phyloP scores from a whole-genome alignment of 345 rosid species.

The Populus nigra region DNA sequence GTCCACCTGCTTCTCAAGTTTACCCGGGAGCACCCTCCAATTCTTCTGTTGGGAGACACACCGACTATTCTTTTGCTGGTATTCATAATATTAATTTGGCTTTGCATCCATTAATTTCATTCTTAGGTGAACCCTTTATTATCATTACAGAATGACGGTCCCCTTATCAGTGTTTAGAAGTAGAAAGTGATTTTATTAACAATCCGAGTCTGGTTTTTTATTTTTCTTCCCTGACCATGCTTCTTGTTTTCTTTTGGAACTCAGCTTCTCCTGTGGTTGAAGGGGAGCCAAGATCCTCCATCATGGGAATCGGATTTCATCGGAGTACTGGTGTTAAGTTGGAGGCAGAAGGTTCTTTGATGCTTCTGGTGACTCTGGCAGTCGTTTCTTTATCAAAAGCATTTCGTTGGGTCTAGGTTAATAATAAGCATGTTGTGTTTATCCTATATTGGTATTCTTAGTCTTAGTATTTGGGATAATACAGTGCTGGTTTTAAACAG shows the following conservation, averaged over 20 bases:
- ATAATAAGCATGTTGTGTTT: neutral
- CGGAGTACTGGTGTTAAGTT: slow-evolving; percentile 26
- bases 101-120: neutral
- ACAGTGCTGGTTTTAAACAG: neutral
- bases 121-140: too few species aligned
- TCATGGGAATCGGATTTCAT: slow-evolving; percentile 41
- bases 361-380: slow-evolving; percentile 24
- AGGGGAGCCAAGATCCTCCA: slow-evolving; percentile 43
- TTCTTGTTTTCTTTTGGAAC: neutral
- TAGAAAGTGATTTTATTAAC: neutral
- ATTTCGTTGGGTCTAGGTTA: slow-evolving; percentile 9
- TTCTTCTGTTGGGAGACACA: slow-evolving; percentile 27
- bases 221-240: neutral
- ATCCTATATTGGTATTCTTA: neutral
- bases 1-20: slow-evolving; percentile 41
- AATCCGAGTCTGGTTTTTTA: neutral
- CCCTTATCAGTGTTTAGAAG: neutral
- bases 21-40: slow-evolving; percentile 19
- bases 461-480: neutral
- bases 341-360: slow-evolving; percentile 26
- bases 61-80: slow-evolving; percentile 42
- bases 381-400: slow-evolving; percentile 24
- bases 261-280: slow-evolving; percentile 50
- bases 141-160: too few species aligned
- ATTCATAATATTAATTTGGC: neutral